phyloP scores from a whole-genome alignment of 805 yeast species.

The Candida pseudofarinosa region DNA sequence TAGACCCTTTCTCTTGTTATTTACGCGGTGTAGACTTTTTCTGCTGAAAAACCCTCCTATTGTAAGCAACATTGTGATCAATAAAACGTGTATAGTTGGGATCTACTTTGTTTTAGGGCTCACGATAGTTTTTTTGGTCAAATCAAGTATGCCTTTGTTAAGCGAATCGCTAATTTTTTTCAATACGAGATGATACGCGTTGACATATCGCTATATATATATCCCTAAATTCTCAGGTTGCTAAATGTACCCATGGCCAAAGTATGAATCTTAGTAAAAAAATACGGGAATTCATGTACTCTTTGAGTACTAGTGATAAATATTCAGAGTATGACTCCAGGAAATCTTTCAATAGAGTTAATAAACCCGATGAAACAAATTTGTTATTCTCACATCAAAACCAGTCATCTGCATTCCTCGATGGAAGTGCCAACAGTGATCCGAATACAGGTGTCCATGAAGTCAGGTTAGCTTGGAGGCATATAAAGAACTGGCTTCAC shows the following conservation, averaged over 20 bases:
- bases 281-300: slow-evolving; percentile 57
- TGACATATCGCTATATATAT: neutral
- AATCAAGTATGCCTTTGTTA: neutral
- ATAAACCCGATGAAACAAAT: slow-evolving; percentile 37
- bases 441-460: slow-evolving; percentile 61
- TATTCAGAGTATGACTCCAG: slow-evolving; percentile 62
- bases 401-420: slow-evolving; percentile 19
- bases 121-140: too few relatives aligned
- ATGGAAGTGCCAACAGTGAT: slow-evolving; percentile 28
- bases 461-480: slow-evolving; percentile 78
- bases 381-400: slow-evolving; percentile 26
- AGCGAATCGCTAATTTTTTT: neutral
- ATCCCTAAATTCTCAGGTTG: neutral
- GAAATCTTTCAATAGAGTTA: slow-evolving; percentile 40
- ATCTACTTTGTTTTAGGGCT: too few relatives aligned
- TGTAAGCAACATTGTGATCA: too few relatives aligned
- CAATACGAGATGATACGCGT: neutral
- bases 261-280: slow-evolving; percentile 25
- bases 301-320: slow-evolving; percentile 63
- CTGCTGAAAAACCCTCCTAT: too few relatives aligned
- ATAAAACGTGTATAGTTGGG: too few relatives aligned
- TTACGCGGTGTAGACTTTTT: too few relatives aligned
- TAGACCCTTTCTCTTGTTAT: too few relatives aligned
- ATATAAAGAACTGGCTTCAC: slow-evolving; percentile 79
- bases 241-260: neutral